Percentiles rank a stretch among this genome's conserved stretches.
Evolutionary conservation across 1,139 yeast species (phyloP).

Genomic region (Entelexis paramagnoliae): DNA sequence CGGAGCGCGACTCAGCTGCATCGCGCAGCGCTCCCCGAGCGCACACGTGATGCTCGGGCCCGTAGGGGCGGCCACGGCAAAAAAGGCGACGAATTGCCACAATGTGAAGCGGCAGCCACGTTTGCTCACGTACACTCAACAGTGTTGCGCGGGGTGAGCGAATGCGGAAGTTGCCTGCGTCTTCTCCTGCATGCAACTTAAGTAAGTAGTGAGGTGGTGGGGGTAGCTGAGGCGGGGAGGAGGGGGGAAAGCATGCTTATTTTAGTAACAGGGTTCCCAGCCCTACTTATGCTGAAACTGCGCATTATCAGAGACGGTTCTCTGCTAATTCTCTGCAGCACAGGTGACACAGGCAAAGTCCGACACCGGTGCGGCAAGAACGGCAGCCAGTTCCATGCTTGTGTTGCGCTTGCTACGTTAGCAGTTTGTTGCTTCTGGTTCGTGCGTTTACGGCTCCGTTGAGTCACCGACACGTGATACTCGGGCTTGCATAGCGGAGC

Average conservation of each 20-base stretch:
- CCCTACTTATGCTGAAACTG: background rate
- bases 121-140: background rate
- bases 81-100: background rate
- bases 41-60: background rate
- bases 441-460: background rate
- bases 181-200: background rate
- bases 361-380: background rate
- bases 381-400: too few species aligned
- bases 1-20: background rate
- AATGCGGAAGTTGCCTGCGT: background rate
- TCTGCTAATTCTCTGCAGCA: background rate
- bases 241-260: background rate
- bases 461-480: background rate
- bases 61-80: background rate
- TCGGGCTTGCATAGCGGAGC: background rate
- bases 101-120: background rate
- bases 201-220: background rate
- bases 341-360: background rate
- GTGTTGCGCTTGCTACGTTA: too few species aligned
- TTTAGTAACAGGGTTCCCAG: background rate
- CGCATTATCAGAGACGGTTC: background rate
- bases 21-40: background rate
- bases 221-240: too few species aligned
- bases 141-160: background rate
- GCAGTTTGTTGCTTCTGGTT: too few species aligned